Evolutionary conservation across 2,329 filamentous ascomycete species (phyloP).

Genomic region (Aspergillus nomiae): DNA sequence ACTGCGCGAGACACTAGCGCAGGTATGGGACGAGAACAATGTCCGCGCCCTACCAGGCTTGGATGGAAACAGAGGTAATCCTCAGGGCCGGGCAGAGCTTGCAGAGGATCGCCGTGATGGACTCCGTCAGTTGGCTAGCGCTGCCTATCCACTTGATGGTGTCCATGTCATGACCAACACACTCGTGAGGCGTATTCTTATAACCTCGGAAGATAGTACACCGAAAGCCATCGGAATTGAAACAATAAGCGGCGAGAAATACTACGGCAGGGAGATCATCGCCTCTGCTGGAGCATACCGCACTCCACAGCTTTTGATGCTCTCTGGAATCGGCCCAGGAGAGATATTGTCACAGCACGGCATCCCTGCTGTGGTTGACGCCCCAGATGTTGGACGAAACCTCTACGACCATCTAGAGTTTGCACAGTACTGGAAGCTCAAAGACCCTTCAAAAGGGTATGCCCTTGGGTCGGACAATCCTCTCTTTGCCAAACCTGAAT

Average conservation of each 20-base stretch:
- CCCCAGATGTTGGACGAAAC: conserved; percentile 14
- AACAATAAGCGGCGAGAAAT: not conserved
- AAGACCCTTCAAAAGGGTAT: conserved; percentile 18
- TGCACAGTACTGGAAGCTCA: conserved; percentile 19
- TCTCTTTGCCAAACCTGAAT: conserved; percentile 3
- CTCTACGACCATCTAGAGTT: conserved; percentile 14
- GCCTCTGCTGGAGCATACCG: conserved; percentile 45
- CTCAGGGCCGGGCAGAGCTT: conserved; percentile 11
- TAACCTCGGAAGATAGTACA: not conserved
- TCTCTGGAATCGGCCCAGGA: conserved; percentile 32
- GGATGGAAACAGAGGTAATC: conserved; percentile 12
- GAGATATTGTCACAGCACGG: conserved; percentile 25
- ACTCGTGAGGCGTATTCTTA: conserved; percentile 6
- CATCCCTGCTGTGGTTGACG: conserved; percentile 26
- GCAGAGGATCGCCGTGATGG: conserved; percentile 11
- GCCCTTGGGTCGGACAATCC: conserved; percentile 18
- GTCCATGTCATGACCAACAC: conserved; percentile 11
- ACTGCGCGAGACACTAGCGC: conserved; percentile 9
- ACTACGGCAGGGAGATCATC: conserved; percentile 43
- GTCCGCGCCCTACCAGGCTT: conserved; percentile 6
- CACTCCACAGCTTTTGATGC: conserved; percentile 42
- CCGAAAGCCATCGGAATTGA: not conserved
- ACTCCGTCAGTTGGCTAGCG: conserved; percentile 12
- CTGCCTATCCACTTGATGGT: conserved; percentile 9
- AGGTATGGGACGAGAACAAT: conserved; percentile 7